Conservation (phyloP, 2,329 filamentous ascomycete species). For the Penicillium sumatraense region DNA sequence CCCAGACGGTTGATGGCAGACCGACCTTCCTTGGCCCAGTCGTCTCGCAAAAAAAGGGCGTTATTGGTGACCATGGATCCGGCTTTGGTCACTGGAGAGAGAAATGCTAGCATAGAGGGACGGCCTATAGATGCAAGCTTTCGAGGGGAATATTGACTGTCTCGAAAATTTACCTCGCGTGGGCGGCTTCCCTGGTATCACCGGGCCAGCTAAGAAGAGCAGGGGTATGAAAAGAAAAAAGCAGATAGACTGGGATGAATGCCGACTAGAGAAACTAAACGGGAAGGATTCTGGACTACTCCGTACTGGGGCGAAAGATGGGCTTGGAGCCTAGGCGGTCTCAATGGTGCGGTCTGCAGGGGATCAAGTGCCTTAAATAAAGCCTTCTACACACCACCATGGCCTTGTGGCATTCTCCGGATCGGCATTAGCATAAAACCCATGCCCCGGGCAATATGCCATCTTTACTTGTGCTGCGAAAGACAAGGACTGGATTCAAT, state of each 20-base stretch:
- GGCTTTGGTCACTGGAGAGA: slow-evolving; percentile 6
- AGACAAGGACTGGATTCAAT: slow-evolving; percentile 20
- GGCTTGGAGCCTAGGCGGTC: not conserved
- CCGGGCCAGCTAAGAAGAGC: slow-evolving; percentile 12
- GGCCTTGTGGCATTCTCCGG: slow-evolving; percentile 20
- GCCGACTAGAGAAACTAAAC: not conserved
- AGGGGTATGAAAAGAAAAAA: slow-evolving; percentile 13
- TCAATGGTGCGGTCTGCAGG: slow-evolving; percentile 2
- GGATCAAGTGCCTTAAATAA: slow-evolving; percentile 11
- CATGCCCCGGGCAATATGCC: slow-evolving; percentile 16
- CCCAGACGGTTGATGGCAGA: slow-evolving; percentile 3
- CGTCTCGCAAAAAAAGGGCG: slow-evolving; percentile 8
- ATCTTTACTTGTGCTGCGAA: slow-evolving; percentile 16
- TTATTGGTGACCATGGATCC: slow-evolving; percentile 19
- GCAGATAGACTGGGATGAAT: slow-evolving; percentile 5
- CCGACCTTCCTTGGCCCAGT: slow-evolving; percentile 12
- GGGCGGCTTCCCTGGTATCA: slow-evolving; percentile 15
- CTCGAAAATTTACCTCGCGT: not conserved
- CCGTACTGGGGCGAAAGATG: not conserved
- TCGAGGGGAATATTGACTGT: not conserved
- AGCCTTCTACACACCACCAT: slow-evolving; percentile 3
- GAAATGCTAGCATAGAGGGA: slow-evolving; percentile 16
- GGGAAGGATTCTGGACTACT: not conserved
- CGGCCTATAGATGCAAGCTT: not conserved
- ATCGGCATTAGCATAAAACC: slow-evolving; percentile 21